These are phyloP conservation scores for Psidium guajava DNA, from an alignment of 345 rosid species.

Conservation along the genomic window DNA sequence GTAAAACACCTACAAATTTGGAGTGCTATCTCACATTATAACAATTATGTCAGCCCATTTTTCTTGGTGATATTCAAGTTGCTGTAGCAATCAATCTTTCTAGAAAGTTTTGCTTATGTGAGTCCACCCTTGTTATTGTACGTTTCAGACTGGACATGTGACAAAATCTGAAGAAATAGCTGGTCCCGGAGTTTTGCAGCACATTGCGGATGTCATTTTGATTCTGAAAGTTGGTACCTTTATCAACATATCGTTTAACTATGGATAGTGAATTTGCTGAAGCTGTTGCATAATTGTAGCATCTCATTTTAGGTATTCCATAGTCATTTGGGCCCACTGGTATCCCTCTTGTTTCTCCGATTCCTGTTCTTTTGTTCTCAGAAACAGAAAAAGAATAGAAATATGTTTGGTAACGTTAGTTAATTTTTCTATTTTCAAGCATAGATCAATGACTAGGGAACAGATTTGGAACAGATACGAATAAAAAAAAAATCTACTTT, in stretches of 20 bases:
- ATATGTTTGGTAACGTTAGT: no score
- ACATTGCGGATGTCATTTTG: conserved; percentile 87
- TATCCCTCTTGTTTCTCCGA: no score
- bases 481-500: no score
- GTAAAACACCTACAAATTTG: neutral
- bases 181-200: conserved; percentile 93
- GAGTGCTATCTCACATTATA: neutral
- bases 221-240: conserved; percentile 73
- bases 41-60: neutral
- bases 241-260: neutral
- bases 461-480: no score
- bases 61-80: neutral
- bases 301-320: neutral
- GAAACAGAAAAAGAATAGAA: no score
- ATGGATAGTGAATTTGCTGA: neutral
- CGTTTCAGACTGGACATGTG: conserved; percentile 75
- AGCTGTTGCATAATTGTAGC: neutral
- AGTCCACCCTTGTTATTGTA: neutral
- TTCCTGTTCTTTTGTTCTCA: no score
- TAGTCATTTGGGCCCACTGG: neutral
- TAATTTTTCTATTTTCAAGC: no score
- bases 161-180: conserved; percentile 87
- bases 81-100: neutral
- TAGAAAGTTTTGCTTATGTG: neutral
- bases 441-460: no score